phyloP scores from a whole-genome alignment of 129 eudicot genomes.

The Solidago caesia region DNA sequence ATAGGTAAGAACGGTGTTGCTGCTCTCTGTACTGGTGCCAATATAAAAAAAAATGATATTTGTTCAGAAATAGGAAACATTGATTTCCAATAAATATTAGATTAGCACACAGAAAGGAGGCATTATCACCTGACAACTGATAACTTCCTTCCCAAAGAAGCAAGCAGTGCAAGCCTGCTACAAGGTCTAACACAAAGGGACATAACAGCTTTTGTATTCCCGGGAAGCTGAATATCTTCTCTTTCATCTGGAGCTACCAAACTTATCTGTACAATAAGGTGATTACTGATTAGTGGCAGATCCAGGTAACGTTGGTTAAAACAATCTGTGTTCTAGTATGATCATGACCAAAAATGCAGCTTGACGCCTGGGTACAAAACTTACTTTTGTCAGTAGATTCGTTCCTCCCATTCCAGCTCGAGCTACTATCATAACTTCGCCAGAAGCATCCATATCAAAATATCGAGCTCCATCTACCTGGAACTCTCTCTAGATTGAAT shows the following conservation, averaged over 20 bases:
- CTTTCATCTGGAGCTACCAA: slow-evolving; percentile 54
- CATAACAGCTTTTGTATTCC: slow-evolving; percentile 55
- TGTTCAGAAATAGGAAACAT: slow-evolving; percentile 14
- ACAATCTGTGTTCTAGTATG: neutral
- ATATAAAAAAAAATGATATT: slow-evolving; percentile 19
- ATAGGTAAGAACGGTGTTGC: slow-evolving; percentile 58
- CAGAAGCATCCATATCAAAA: slow-evolving; percentile 65
- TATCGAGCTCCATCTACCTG: slow-evolving; percentile 71
- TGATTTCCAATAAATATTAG: neutral
- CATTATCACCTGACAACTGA: slow-evolving; percentile 60
- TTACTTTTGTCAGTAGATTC: slow-evolving; percentile 71
- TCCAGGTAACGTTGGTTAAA: neutral
- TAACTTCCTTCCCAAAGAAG: slow-evolving; percentile 75
- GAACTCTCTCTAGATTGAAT: slow-evolving; percentile 50
- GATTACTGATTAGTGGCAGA: slow-evolving; percentile 8
- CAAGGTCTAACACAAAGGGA: slow-evolving; percentile 63
- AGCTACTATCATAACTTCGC: slow-evolving; percentile 59
- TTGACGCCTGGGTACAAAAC: slow-evolving; percentile 15
- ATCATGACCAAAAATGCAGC: slow-evolving; percentile 1
- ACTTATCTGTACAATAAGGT: slow-evolving; percentile 55
- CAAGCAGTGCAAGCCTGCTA: slow-evolving; percentile 62
- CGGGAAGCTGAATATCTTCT: slow-evolving; percentile 67
- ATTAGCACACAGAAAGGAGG: slow-evolving; percentile 7
- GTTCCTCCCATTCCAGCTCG: slow-evolving; percentile 74
- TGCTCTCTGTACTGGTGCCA: slow-evolving; percentile 72